A percentile compares a stretch with the other conserved stretches of the same genome.
Evolutionary conservation across 768 basidiomycete genomes (phyloP).

Genomic region (Suillus plorans): DNA sequence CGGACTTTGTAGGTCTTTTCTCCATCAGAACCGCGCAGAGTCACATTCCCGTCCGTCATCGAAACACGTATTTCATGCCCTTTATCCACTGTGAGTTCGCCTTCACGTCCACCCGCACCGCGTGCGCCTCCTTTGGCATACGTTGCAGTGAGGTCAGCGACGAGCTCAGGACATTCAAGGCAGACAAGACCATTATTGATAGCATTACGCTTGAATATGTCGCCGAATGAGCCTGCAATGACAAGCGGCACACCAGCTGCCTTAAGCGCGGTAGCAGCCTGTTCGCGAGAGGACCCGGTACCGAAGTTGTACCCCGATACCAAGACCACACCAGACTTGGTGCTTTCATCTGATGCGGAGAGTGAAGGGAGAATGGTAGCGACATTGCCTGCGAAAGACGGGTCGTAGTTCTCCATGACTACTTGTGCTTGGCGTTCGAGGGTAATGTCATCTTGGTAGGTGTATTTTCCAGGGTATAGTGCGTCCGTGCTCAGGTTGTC

Average conservation of each 20-base stretch:
- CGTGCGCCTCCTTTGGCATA: slow-evolving; percentile 76
- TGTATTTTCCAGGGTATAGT: slow-evolving; percentile 98
- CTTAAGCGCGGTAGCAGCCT: slow-evolving; percentile 96
- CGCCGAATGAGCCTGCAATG: slow-evolving; percentile 97
- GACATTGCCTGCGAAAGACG: slow-evolving; percentile 73
- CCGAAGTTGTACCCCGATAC: slow-evolving; percentile 98
- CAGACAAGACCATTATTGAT: slow-evolving; percentile 99
- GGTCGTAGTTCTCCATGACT: slow-evolving; percentile 99
- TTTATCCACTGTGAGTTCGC: slow-evolving; percentile 82
- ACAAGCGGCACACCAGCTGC: slow-evolving; percentile 91
- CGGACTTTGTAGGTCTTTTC: slow-evolving; percentile 64
- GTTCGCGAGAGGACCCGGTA: slow-evolving; percentile 97
- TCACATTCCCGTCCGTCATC: slow-evolving; percentile 71
- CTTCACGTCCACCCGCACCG: slow-evolving; percentile 74
- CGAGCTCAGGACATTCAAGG: slow-evolving; percentile 87
- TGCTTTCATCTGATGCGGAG: slow-evolving; percentile 21
- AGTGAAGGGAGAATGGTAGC: slow-evolving; percentile 39
- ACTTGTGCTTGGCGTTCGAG: slow-evolving; percentile 91
- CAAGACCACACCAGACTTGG: slow-evolving; percentile 69
- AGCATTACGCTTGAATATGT: slow-evolving; percentile 98
- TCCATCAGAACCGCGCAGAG: slow-evolving; percentile 43
- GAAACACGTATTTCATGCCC: slow-evolving; percentile 63
- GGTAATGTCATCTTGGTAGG: slow-evolving; percentile 98
- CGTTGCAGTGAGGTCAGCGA: slow-evolving; percentile 73
- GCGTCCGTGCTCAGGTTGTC: slow-evolving; percentile 99